Base-by-base conservation (phyloP, 2,329 filamentous ascomycete species). In the Xylariaceae sp. region DNA sequence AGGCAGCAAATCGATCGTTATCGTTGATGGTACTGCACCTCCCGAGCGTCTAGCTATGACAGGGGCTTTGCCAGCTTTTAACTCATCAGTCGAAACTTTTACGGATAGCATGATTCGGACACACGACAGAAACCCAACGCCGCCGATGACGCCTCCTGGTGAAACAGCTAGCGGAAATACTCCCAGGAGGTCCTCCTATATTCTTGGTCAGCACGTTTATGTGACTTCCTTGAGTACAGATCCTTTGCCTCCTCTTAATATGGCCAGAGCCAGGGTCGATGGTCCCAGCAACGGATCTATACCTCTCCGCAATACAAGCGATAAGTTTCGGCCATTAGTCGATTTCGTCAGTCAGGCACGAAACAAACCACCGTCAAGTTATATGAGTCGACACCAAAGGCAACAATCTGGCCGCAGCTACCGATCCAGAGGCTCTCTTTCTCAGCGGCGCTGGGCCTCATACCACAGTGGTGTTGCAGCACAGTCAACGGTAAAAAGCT, bases 1-100 rank as follows among this genome's bases (percentile, higher is more conserved):
- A 9, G 89, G 91, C n/a, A 96, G 91, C 76, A 88, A 92, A 67
- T 96, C 91, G 0, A 95, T 96, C 60, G 81, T 96, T 50, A 95
- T 96, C 65, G 85, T 96, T 29, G 90, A 95, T 53, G 84, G 84
- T 26, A 87, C 86, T 0, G 62, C 80, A 13, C 73, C 78, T 0
- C 73, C 75, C 4, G 73, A 82, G 7, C 69, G 79, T n/a, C 72
- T 78, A 1, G 61, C 74, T 8, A 82, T 85, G 80, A 76, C 80
- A 7, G 81, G 77, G 7, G 75, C 75, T 27, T 65, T 81, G 6
- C 69, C 71, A 2, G 72, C 70, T 3, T 67, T 72, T 20, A 77
- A 75, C 48, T 71, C 73, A 9, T 82, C 82, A 2, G 70, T 78
- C 1, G 81, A 83, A 42, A 76, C 76, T 2, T 82, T 85, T 61